Evolutionary conservation across 73 alveolate genomes (phyloP).

Genomic region (Chromera velia): DNA sequence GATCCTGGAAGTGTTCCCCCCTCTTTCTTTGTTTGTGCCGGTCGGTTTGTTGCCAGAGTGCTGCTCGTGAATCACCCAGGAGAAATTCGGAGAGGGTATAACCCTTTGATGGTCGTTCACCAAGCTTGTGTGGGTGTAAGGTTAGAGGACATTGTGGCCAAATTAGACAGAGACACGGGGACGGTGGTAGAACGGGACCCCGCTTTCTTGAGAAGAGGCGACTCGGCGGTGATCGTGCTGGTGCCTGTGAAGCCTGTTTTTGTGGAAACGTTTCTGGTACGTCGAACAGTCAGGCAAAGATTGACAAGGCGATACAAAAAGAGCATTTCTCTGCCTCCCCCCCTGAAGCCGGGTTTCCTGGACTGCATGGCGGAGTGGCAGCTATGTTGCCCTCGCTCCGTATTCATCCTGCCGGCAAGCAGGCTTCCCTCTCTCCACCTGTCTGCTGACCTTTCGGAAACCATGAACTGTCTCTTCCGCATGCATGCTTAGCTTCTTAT

Average conservation of each 20-base stretch:
- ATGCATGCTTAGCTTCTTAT: no score
- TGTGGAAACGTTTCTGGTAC: constrained; percentile 60
- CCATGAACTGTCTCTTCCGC: no score
- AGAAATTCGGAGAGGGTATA: constrained; percentile 35
- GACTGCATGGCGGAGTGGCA: no score
- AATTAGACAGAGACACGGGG: constrained; percentile 21
- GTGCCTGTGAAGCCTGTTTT: constrained; percentile 60
- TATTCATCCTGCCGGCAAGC: no score
- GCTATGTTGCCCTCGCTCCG: no score
- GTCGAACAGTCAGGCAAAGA: no score
- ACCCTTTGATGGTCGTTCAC: constrained; percentile 45
- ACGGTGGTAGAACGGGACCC: constrained; percentile 25
- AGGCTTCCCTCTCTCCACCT: no score
- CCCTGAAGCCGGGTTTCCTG: no score
- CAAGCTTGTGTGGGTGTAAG: constrained; percentile 26
- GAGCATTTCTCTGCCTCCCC: no score
- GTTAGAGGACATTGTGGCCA: constrained; percentile 11
- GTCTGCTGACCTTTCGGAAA: no score
- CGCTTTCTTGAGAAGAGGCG: constrained; percentile 59
- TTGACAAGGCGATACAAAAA: no score
- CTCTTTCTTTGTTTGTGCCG: neutral
- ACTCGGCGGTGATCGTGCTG: constrained; percentile 53
- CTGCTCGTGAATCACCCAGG: constrained; percentile 49
- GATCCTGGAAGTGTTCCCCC: constrained; percentile 7
- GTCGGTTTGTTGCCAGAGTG: constrained; percentile 54